These are phyloP conservation scores for Fomitopsis palustris DNA, from an alignment of 1,284 basidiomycete species.

Conservation along the genomic window DNA sequence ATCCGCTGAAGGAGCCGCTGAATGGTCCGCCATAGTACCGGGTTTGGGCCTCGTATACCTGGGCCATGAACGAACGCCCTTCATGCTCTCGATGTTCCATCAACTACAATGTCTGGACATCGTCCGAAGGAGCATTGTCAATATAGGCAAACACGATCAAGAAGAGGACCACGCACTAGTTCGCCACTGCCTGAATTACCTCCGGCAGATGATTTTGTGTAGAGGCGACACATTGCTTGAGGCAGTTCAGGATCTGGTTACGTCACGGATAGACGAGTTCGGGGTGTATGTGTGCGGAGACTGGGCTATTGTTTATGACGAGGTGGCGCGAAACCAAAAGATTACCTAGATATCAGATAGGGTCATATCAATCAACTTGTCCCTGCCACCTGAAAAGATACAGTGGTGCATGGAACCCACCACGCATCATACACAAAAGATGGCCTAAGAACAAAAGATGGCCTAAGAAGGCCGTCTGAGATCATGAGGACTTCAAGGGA, in stretches of 20 bases:
- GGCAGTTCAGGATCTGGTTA: background rate
- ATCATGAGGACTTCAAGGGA: too few relatives aligned
- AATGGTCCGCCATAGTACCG: background rate
- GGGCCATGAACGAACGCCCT: background rate
- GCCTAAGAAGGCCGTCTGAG: too few relatives aligned
- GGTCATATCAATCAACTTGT: too few relatives aligned
- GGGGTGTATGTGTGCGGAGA: background rate
- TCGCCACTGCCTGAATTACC: background rate
- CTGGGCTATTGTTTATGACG: background rate
- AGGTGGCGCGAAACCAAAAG: background rate
- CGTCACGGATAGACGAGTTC: background rate
- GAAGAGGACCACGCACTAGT: background rate
- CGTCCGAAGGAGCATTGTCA: background rate
- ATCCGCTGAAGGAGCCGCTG: background rate
- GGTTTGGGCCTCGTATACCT: background rate
- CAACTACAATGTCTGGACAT: background rate
- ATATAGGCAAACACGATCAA: background rate
- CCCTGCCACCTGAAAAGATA: too few relatives aligned
- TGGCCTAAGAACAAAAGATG: too few relatives aligned
- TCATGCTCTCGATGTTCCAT: background rate
- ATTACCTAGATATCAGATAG: background rate
- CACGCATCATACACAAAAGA: too few relatives aligned
- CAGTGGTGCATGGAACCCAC: too few relatives aligned
- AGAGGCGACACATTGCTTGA: background rate
- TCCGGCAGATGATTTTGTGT: background rate